Evolutionary conservation across 768 basidiomycete genomes (phyloP).

Genomic region (Suillus tomentosus): DNA sequence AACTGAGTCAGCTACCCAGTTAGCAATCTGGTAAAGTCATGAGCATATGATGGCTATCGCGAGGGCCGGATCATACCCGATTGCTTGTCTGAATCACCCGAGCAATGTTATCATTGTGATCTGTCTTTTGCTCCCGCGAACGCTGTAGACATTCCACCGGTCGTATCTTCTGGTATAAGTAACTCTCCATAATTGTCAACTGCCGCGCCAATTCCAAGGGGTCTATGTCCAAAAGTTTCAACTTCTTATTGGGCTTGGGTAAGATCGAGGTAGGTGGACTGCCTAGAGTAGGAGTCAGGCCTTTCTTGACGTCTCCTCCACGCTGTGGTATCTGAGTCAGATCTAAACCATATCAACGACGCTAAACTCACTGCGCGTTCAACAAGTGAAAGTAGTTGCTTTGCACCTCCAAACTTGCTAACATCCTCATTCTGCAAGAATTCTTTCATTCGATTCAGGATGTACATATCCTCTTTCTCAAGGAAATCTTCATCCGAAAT

Average conservation of each 20-base stretch:
- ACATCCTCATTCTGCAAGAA: constrained; percentile 73
- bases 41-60: constrained; percentile 4
- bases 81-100: constrained; percentile 88
- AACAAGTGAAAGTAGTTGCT: constrained; percentile 71
- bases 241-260: constrained; percentile 68
- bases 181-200: constrained; percentile 88
- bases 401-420: constrained; percentile 65
- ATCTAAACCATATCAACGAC: constrained; percentile 6
- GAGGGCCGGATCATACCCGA: constrained; percentile 48
- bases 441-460: constrained; percentile 79
- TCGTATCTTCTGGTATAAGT: constrained; percentile 83
- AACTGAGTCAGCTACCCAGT: constrained; percentile 90
- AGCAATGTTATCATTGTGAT: constrained; percentile 81
- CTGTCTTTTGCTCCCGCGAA: constrained; percentile 74
- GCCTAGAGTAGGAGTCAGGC: constrained; percentile 54
- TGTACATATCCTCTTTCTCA: constrained; percentile 82
- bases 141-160: constrained; percentile 89
- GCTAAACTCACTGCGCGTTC: constrained; percentile 70
- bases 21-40: constrained; percentile 64
- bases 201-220: constrained; percentile 90
- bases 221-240: constrained; percentile 86
- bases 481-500: constrained; percentile 80
- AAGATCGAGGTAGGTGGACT: constrained; percentile 74
- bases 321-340: constrained; percentile 34
- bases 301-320: constrained; percentile 59